Percentiles rank a stretch among this genome's conserved stretches.
phyloP scores from a whole-genome alignment of 768 basidiomycete genomes.

The Phylloporus sp. region DNA sequence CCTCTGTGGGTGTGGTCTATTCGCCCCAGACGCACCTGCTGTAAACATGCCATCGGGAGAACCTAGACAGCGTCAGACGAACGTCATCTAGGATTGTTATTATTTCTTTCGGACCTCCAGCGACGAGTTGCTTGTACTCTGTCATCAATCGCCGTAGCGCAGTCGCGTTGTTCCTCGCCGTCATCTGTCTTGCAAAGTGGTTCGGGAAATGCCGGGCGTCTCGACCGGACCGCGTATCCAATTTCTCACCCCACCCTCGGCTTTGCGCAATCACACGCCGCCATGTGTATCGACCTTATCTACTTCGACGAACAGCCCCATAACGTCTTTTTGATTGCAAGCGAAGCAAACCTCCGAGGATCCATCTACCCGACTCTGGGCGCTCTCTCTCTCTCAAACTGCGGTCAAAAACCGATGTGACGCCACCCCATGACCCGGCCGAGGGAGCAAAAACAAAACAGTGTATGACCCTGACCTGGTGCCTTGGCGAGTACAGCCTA shows the following conservation, averaged over 20 bases:
- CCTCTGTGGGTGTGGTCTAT: background rate
- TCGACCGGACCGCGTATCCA: no score
- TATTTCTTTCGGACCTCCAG: slow-evolving; percentile 72
- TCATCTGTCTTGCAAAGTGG: no score
- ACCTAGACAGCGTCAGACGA: slow-evolving; percentile 35
- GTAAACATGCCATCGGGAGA: slow-evolving; percentile 96
- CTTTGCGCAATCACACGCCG: no score
- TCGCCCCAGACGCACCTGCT: slow-evolving; percentile 48
- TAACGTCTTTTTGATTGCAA: no score
- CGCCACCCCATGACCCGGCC: slow-evolving; percentile 16
- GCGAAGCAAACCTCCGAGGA: no score
- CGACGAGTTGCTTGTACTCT: slow-evolving; percentile 82
- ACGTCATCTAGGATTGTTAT: no score
- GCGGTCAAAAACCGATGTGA: slow-evolving; percentile 6
- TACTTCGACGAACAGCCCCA: no score
- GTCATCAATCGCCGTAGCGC: slow-evolving; percentile 88
- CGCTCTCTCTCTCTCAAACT: background rate
- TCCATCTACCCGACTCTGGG: no score
- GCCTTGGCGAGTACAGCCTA: slow-evolving; percentile 11
- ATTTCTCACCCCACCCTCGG: no score
- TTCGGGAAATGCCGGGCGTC: no score
- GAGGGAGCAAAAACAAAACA: background rate
- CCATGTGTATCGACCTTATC: no score
- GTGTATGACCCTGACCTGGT: background rate
- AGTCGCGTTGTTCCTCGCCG: slow-evolving; percentile 56